Conservation (phyloP, 2,329 filamentous ascomycete genomes). For the Phymatotrichopsis omnivora region DNA sequence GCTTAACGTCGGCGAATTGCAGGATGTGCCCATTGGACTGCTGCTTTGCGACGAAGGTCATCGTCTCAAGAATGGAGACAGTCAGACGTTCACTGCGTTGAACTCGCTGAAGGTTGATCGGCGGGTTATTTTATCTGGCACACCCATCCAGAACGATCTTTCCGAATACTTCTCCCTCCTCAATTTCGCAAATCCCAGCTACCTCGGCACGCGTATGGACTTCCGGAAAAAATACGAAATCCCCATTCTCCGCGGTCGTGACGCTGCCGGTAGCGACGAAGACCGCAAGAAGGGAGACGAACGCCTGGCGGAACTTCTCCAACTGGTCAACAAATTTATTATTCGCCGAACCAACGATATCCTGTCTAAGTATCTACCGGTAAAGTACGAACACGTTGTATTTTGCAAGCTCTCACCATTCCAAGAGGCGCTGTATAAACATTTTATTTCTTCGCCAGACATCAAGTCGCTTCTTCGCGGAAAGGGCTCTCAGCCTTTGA, state of each 20-base stretch:
- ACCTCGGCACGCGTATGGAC: conserved; percentile 77
- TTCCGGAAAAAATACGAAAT: conserved; percentile 92
- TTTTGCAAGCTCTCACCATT: conserved; percentile 94
- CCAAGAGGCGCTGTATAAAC: conserved; percentile 87
- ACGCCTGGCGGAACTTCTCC: conserved; percentile 67
- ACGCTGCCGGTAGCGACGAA: conserved; percentile 75
- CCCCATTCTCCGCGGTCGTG: conserved; percentile 81
- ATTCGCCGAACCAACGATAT: conserved; percentile 97
- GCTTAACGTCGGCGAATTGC: conserved; percentile 81
- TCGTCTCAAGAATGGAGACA: conserved; percentile 92
- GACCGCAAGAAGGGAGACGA: conserved; percentile 77
- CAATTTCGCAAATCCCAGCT: conserved; percentile 89
- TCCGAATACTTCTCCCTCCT: conserved; percentile 95
- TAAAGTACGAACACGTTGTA: conserved; percentile 98
- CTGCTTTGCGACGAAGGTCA: conserved; percentile 96
- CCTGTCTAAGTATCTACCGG: conserved; percentile 87
- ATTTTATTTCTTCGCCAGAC: conserved; percentile 91
- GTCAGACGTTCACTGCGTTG: conserved; percentile 83
- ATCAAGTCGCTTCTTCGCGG: conserved; percentile 86
- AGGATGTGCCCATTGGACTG: conserved; percentile 78
- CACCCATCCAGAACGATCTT: conserved; percentile 96
- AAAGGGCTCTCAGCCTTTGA: conserved; percentile 90
- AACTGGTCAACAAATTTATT: conserved; percentile 93
- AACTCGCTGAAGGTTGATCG: conserved; percentile 83
- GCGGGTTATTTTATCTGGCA: conserved; percentile 89